Conservation (phyloP, 2,329 filamentous ascomycete species). For the Nothopassalora personata region DNA sequence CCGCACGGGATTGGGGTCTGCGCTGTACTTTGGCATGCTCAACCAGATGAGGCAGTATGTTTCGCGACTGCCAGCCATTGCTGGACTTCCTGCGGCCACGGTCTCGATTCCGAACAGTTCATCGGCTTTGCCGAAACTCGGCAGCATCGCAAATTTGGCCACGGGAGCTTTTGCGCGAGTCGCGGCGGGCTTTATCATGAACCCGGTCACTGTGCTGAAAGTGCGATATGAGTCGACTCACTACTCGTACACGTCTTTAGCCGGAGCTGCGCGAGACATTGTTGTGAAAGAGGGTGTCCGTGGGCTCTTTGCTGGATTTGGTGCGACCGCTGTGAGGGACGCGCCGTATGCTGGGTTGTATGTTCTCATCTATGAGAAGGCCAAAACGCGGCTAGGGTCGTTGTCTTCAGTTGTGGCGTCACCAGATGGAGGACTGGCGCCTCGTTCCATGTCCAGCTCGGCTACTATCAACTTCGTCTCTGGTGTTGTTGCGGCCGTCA, state of each 20-base stretch:
- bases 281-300: conserved; percentile 64
- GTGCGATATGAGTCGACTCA: conserved; percentile 88
- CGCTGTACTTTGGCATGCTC: conserved; percentile 87
- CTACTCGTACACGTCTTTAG: conserved; percentile 75
- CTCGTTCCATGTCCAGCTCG: conserved; percentile 36
- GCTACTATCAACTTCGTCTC: conserved; percentile 79
- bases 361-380: conserved; percentile 85
- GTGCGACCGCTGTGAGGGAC: conserved; percentile 86
- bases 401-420: conserved; percentile 19
- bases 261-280: conserved; percentile 69
- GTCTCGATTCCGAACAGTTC: conserved; percentile 38
- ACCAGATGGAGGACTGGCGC: conserved; percentile 4
- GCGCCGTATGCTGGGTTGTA: conserved; percentile 96
- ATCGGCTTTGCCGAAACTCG: conserved; percentile 73
- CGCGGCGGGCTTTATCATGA: conserved; percentile 82
- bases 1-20: conserved; percentile 85
- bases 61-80: conserved; percentile 24
- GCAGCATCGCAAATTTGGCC: conserved; percentile 75
- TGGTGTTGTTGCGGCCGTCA: conserved; percentile 70
- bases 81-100: conserved; percentile 3
- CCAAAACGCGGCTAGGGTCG: conserved; percentile 58
- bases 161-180: conserved; percentile 81
- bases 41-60: conserved; percentile 53
- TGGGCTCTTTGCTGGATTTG: conserved; percentile 90
- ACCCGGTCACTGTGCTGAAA: conserved; percentile 95